Percentiles rank a stretch among this genome's conserved stretches.
Evolutionary conservation across 768 basidiomycete species (phyloP).

Genomic region (Crucibulum laeve): DNA sequence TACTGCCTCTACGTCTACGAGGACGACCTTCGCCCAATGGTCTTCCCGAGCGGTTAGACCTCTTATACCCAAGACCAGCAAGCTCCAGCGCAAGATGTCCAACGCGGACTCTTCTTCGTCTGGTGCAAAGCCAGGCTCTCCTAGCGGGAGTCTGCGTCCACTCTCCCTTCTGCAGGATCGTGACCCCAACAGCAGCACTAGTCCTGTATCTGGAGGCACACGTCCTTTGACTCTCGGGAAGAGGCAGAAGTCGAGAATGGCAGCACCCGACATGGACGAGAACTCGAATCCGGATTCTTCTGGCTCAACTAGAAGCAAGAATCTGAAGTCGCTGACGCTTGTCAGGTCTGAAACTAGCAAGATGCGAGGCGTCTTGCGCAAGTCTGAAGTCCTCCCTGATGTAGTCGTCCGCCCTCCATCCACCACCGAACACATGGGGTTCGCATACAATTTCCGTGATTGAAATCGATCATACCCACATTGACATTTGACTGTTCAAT

Average conservation of each 20-base stretch:
- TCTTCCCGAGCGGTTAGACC: conserved; percentile 48
- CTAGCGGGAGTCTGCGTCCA: conserved; percentile 49
- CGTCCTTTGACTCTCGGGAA: conserved; percentile 57
- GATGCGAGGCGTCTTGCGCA: conserved; percentile 51
- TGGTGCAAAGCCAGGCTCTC: conserved; percentile 30
- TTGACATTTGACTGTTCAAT: conserved; percentile 9
- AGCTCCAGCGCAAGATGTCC: conserved; percentile 39
- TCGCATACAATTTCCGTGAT: conserved; percentile 39
- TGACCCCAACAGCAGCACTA: conserved; percentile 30
- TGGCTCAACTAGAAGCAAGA: conserved; percentile 32
- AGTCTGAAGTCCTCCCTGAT: conserved; percentile 52
- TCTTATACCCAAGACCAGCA: conserved; percentile 49
- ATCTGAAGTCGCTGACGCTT: conserved; percentile 57
- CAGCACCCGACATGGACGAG: conserved; percentile 24
- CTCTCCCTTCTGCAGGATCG: conserved; percentile 63
- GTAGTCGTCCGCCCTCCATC: conserved; percentile 64
- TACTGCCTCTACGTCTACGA: conserved; percentile 24
- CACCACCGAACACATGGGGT: conserved; percentile 36
- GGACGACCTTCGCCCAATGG: conserved; percentile 39
- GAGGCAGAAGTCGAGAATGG: conserved; percentile 38
- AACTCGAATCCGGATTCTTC: conserved; percentile 31
- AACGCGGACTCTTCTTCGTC: conserved; percentile 19
- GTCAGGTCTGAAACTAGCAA: conserved; percentile 61
- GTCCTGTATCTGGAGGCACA: conserved; percentile 25
- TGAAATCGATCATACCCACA: conserved; percentile 16